Base-by-base conservation (phyloP, 257 asterid species). In the Przewalskia tangutica region DNA sequence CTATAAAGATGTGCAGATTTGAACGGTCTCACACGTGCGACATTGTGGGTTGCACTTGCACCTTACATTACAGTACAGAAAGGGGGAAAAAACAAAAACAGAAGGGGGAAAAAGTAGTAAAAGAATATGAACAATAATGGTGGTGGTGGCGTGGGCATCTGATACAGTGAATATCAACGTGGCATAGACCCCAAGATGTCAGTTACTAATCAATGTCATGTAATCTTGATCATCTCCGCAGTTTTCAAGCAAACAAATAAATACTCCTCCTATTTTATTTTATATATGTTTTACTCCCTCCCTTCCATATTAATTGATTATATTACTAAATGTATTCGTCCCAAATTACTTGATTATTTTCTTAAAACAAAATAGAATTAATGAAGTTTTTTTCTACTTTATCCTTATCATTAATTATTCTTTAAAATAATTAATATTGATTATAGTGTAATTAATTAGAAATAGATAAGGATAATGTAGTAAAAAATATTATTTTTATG, bases 11-110 rank as follows among this genome's bases (percentile, higher is more conserved):
- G 81, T 62, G 42, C 84, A 44, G 85, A 53, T 65, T 78, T 42
- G 80, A 84, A 76, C 83, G 84, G 50, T 84, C 82, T 79, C 85
- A 77, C 96, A 90, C 92, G 91, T 90, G 96, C 87, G 86, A 51
- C 77, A 56, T 59, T 6, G 34, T 16, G 89, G 90, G 81, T 20
- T 90, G 90, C 83, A 11, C 79, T 20, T 90, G 90, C 83, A 11
- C 79, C 71, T 62, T 1, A 2, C 10, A 2, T 10, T 16, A 12
- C 44, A 73, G 60, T 27, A 27, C 32, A 27, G 23, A 48, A 48
- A 23, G 79, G 10, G 79, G 12, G 23, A 48, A 46, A 46, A 11
- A 71, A 44, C 16, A 46, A 67, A 42, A n/a, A 8, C 0, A 40
- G 5, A 67, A 7, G 11, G 27, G 23, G 16, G 10, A 2, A 36